Conservation (phyloP, 1,139 yeast genomes). For the Sugiyamaella japonica region DNA sequence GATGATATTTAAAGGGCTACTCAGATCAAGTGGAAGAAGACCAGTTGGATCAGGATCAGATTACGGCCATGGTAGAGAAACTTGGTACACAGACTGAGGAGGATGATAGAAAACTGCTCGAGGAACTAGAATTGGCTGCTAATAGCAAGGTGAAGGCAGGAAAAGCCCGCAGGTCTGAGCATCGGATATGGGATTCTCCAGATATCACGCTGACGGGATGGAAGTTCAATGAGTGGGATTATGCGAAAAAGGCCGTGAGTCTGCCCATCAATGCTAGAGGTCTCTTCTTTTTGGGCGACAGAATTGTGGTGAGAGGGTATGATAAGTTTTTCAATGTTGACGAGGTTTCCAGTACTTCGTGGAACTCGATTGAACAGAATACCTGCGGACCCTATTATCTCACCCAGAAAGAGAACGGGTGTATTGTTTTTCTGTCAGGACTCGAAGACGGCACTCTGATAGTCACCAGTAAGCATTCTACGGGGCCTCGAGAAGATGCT, state of each 20-base stretch:
- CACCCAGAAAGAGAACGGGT: slow-evolving; percentile 89
- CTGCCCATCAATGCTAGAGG: slow-evolving; percentile 85
- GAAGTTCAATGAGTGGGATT: slow-evolving; percentile 92
- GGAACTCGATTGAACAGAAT: slow-evolving; percentile 46
- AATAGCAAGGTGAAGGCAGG: slow-evolving; percentile 24
- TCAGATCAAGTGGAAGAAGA: too few relatives aligned
- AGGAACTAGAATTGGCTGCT: slow-evolving; percentile 2
- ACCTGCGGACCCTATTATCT: slow-evolving; percentile 79
- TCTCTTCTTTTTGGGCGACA: slow-evolving; percentile 58
- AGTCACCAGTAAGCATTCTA: slow-evolving; percentile 81
- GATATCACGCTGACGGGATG: slow-evolving; percentile 47
- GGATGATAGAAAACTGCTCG: background rate
- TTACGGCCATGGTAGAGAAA: slow-evolving; percentile 7
- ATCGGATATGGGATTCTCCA: slow-evolving; percentile 36
- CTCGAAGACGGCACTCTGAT: slow-evolving; percentile 73
- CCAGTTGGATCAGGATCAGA: too few relatives aligned
- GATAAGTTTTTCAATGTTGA: slow-evolving; percentile 88
- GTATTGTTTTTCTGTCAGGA: slow-evolving; percentile 83
- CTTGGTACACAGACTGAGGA: background rate
- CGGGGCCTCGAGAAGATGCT: slow-evolving; percentile 61
- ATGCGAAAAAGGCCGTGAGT: slow-evolving; percentile 52
- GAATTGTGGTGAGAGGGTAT: slow-evolving; percentile 80
- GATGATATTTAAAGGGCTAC: background rate
- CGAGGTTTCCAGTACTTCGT: slow-evolving; percentile 59
- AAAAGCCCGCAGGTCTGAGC: slow-evolving; percentile 29